A percentile compares a stretch with the other conserved stretches of the same genome.
These are phyloP conservation scores for Aspergillus biplanus DNA, from an alignment of 495 filamentous ascomycete species.

Conservation along the genomic window DNA sequence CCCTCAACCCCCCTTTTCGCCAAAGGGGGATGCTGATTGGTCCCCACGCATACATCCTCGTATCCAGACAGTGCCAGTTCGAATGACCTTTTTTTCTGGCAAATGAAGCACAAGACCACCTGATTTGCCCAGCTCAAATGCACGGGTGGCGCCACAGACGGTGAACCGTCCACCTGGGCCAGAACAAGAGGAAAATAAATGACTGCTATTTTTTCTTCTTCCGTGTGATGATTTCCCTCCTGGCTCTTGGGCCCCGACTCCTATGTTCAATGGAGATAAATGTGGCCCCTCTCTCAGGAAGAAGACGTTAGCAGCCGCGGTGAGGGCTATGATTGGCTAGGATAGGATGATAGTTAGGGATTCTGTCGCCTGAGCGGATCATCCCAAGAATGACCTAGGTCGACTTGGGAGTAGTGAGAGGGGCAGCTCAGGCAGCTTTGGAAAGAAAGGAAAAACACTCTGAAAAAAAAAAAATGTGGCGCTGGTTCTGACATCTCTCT, in stretches of 20 bases:
- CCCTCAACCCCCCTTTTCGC: not conserved
- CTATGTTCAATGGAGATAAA: not conserved
- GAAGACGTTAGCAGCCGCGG: not conserved
- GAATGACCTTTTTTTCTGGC: not conserved
- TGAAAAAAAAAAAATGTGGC: not conserved
- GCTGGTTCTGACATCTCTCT: slow-evolving; percentile 9
- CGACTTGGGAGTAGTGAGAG: slow-evolving; percentile 1
- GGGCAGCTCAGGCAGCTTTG: not conserved
- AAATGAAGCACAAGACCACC: not conserved
- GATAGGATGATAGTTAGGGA: not conserved
- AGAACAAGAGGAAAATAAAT: not conserved
- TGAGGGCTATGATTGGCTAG: not conserved
- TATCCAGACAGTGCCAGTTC: not conserved
- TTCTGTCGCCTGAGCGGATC: slow-evolving; percentile 4
- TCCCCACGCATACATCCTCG: not conserved
- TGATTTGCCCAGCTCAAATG: slow-evolving; percentile 4
- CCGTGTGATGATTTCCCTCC: not conserved
- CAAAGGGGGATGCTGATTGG: not conserved
- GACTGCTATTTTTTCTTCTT: not conserved
- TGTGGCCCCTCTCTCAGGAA: not conserved
- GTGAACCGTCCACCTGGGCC: slow-evolving; percentile 2
- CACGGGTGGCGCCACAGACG: not conserved
- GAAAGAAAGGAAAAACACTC: slow-evolving; percentile 8
- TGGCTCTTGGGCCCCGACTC: not conserved
- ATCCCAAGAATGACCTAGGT: not conserved